phyloP scores from a whole-genome alignment of 192 early-diverging fungal genomes.

The Backusella sp. region DNA sequence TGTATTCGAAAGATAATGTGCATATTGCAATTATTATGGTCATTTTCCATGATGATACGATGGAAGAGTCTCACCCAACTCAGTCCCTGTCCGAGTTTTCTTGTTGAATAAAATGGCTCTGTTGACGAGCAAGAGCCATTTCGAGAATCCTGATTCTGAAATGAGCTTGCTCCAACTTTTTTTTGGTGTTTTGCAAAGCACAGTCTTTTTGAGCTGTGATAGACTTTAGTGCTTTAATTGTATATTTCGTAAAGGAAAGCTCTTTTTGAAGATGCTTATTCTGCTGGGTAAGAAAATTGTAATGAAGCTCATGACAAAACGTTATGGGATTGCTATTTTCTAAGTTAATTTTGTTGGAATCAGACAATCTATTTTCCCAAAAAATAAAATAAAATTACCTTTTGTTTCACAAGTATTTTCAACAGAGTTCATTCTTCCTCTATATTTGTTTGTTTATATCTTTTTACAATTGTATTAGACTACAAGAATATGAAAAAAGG shows the following conservation, averaged over 20 bases:
- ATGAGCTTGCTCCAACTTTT: constrained; percentile 32
- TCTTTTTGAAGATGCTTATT: constrained; percentile 28
- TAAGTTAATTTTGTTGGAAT: neutral
- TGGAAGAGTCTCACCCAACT: neutral
- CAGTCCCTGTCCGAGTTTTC: constrained; percentile 10
- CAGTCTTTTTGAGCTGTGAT: constrained; percentile 32
- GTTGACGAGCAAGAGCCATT: constrained; percentile 10
- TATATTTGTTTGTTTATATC: neutral
- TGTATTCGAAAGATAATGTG: neutral
- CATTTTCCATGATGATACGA: neutral
- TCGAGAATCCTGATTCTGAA: constrained; percentile 31
- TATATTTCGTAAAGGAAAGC: constrained; percentile 29
- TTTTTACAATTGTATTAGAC: neutral
- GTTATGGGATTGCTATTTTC: neutral
- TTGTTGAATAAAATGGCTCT: constrained; percentile 1
- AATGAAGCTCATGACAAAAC: constrained; percentile 16
- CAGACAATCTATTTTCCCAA: neutral
- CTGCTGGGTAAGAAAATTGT: constrained; percentile 27
- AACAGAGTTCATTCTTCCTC: neutral
- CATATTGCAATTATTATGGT: neutral
- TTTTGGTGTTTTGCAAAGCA: constrained; percentile 24
- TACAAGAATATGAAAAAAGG: neutral
- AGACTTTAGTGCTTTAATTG: constrained; percentile 28
- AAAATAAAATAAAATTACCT: neutral
- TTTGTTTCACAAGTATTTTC: neutral